These are phyloP conservation scores for Raddia distichophylla DNA, from an alignment of 176 grass and related monocot genomes.

Conservation along the genomic window DNA sequence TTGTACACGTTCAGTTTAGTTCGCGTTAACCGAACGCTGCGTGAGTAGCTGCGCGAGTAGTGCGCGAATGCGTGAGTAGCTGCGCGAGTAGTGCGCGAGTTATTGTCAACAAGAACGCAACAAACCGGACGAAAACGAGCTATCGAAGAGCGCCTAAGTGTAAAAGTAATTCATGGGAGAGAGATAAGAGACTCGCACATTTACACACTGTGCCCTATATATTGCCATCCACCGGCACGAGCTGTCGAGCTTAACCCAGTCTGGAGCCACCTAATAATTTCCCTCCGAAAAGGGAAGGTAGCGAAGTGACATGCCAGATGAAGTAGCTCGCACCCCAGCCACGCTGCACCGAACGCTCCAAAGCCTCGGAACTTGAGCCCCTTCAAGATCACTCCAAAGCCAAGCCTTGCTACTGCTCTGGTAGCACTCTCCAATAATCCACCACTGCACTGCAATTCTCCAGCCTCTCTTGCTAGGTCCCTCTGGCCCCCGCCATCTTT, in stretches of 20 bases:
- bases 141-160: too few species aligned
- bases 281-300: slow-evolving; percentile 23
- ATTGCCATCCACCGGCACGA: neutral
- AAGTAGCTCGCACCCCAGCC: slow-evolving; percentile 9
- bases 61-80: too few species aligned
- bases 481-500: neutral
- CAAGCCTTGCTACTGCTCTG: neutral
- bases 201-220: too few species aligned
- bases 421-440: neutral
- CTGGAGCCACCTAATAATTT: slow-evolving; percentile 27
- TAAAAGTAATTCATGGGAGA: too few species aligned
- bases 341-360: slow-evolving; percentile 35
- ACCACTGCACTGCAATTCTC: slow-evolving; percentile 9
- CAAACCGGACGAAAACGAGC: too few species aligned
- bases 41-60: too few species aligned
- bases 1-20: too few species aligned
- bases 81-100: too few species aligned
- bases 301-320: slow-evolving; percentile 46
- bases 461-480: neutral
- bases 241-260: neutral
- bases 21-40: too few species aligned
- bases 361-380: slow-evolving; percentile 42
- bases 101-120: too few species aligned
- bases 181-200: too few species aligned
- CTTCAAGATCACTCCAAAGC: slow-evolving; percentile 36